Evolutionary conservation across 225 moss, liverwort and hornwort genomes (phyloP).

Genomic region (Marchantia polymorpha): DNA sequence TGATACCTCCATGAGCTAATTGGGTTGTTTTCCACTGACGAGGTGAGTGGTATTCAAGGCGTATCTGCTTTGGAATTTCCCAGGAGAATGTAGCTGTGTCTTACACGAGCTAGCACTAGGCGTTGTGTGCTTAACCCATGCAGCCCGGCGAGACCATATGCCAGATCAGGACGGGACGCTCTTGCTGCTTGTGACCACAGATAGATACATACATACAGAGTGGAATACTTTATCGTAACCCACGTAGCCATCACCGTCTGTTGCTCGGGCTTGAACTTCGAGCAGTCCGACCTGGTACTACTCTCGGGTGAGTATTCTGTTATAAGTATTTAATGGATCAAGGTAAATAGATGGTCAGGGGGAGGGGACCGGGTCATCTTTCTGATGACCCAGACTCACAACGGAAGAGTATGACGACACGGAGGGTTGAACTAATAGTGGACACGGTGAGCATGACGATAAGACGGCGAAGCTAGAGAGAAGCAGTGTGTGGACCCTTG

Average conservation of each 20-base stretch:
- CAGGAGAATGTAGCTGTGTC: not conserved
- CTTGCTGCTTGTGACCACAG: not conserved
- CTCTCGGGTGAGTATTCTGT: not conserved
- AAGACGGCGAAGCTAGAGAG: not conserved
- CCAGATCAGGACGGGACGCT: not conserved
- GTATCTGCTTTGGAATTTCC: not conserved
- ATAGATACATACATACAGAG: not conserved
- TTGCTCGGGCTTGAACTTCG: not conserved
- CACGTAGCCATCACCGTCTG: not conserved
- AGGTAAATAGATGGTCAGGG: not conserved
- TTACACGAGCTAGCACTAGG: not conserved
- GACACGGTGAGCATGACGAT: constrained; percentile 1
- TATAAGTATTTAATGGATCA: not conserved
- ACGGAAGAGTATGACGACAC: not conserved
- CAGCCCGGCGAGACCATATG: not conserved
- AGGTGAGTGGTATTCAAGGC: not conserved
- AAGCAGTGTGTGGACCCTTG: not conserved
- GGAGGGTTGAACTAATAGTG: not conserved
- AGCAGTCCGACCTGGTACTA: not conserved
- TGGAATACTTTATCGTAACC: not conserved
- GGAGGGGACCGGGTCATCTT: not conserved
- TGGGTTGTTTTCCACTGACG: not conserved
- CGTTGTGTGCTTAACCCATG: not conserved
- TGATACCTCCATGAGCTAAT: not conserved
- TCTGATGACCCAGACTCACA: not conserved